Conservation (phyloP, 2,329 filamentous ascomycete genomes). For the Curvularia spicifera region DNA sequence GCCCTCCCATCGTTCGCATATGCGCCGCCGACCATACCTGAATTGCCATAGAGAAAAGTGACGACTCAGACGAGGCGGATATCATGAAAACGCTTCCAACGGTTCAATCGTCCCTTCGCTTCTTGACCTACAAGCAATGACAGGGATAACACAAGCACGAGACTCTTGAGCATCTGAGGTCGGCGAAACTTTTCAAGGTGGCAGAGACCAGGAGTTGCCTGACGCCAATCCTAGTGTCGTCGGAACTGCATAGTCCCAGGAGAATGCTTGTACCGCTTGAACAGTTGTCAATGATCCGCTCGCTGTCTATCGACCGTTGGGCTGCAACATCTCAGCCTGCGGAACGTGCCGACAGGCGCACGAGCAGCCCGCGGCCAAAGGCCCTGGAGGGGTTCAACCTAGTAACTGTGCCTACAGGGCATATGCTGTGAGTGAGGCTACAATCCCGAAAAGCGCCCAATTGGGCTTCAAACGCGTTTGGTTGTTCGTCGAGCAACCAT, state of each 20-base stretch:
- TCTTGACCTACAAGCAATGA: not conserved
- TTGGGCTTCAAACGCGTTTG: not conserved
- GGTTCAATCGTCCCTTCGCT: not conserved
- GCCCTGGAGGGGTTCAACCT: not conserved
- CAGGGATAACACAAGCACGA: not conserved
- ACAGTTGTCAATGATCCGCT: not conserved
- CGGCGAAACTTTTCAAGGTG: not conserved
- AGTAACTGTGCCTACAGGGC: not conserved
- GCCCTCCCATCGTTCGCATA: too few relatives aligned
- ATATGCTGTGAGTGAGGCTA: not conserved
- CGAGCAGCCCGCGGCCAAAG: not conserved
- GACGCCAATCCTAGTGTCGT: not conserved
- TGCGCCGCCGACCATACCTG: too few relatives aligned
- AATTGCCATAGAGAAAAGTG: too few relatives aligned
- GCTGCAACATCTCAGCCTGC: not conserved
- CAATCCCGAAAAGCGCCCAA: not conserved
- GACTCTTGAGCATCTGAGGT: too few relatives aligned
- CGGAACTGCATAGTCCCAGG: not conserved
- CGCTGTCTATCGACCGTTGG: not conserved
- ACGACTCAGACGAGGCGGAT: too few relatives aligned
- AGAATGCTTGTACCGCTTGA: not conserved
- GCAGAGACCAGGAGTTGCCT: not conserved
- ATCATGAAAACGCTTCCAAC: too few relatives aligned
- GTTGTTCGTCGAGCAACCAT: not conserved
- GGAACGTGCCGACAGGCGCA: not conserved